Conservation (phyloP, 2,329 filamentous ascomycete species). For the Colletotrichum lupini region DNA sequence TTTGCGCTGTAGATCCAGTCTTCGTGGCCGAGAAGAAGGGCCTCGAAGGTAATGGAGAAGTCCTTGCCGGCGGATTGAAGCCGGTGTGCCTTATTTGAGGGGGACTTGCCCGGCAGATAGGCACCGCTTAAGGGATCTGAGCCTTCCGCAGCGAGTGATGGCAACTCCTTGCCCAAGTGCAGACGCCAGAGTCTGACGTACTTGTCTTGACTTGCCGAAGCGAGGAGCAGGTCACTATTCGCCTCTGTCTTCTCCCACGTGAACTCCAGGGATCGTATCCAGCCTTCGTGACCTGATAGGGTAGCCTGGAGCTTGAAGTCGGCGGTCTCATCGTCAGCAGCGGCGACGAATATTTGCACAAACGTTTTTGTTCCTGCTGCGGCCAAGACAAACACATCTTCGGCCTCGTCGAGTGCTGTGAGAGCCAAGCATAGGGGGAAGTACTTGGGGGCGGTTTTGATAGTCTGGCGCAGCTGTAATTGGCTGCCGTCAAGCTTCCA, state of each 20-base stretch:
- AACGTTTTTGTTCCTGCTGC: conserved; percentile 85
- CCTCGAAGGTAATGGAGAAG: conserved; percentile 91
- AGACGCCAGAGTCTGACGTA: conserved; percentile 95
- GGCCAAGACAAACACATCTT: conserved; percentile 74
- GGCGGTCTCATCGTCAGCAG: conserved; percentile 45
- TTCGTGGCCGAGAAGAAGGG: conserved; percentile 91
- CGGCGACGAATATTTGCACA: conserved; percentile 82
- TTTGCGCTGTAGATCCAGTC: conserved; percentile 96
- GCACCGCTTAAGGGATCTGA: conserved; percentile 68
- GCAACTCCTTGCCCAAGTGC: conserved; percentile 74
- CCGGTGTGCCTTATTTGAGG: conserved; percentile 90
- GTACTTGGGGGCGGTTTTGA: conserved; percentile 80
- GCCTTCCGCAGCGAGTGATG: conserved; percentile 63
- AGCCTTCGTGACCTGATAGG: conserved; percentile 90
- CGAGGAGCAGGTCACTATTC: conserved; percentile 79
- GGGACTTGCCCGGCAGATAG: conserved; percentile 73
- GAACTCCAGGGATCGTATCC: conserved; percentile 90
- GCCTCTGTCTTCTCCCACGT: conserved; percentile 66
- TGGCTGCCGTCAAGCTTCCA: conserved; percentile 73
- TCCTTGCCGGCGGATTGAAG: conserved; percentile 71
- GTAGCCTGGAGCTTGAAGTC: conserved; percentile 80
- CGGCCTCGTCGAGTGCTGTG: conserved; percentile 63
- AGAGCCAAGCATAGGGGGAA: conserved; percentile 85
- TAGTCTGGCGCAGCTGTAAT: conserved; percentile 72
- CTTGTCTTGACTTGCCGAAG: conserved; percentile 96